Percentiles rank a stretch among this genome's conserved stretches.
These are phyloP conservation scores for Helichrysum umbraculigerum DNA, from an alignment of 129 eudicot genomes.

Conservation along the genomic window DNA sequence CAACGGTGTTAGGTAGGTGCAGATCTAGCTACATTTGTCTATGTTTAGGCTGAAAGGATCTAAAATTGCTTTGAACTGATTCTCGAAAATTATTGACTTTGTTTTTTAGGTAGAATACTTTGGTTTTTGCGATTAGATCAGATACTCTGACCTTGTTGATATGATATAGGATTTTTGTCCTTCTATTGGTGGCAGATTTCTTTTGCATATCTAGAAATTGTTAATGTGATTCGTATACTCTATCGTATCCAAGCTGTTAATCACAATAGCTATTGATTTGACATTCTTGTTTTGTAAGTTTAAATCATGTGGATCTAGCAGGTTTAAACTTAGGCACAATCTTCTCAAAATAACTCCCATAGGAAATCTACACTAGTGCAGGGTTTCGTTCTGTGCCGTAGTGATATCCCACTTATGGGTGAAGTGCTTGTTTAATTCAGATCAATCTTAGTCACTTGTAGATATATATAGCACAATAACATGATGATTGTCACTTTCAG, in stretches of 20 bases:
- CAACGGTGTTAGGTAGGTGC: neutral
- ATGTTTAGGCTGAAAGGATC: no score
- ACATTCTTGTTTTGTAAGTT: neutral
- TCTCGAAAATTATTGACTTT: no score
- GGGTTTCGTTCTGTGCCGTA: neutral
- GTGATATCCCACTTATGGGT: neutral
- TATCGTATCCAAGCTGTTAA: neutral
- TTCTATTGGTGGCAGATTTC: neutral
- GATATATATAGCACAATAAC: constrained; percentile 12
- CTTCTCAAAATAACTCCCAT: neutral
- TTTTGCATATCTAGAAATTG: neutral
- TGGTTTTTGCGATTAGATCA: no score
- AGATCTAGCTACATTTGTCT: no score
- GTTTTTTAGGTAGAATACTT: no score
- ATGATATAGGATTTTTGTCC: no score
- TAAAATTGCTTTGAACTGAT: no score
- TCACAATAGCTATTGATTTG: neutral
- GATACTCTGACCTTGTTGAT: no score
- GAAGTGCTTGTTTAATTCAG: neutral
- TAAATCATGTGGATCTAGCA: neutral
- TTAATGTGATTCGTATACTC: neutral
- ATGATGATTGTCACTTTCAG: constrained; percentile 3
- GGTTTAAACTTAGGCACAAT: neutral
- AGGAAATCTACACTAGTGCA: neutral
- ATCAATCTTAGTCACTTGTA: neutral